Evolutionary conservation across 345 rosid genomes (phyloP).

Genomic region (Populus deltoides): DNA sequence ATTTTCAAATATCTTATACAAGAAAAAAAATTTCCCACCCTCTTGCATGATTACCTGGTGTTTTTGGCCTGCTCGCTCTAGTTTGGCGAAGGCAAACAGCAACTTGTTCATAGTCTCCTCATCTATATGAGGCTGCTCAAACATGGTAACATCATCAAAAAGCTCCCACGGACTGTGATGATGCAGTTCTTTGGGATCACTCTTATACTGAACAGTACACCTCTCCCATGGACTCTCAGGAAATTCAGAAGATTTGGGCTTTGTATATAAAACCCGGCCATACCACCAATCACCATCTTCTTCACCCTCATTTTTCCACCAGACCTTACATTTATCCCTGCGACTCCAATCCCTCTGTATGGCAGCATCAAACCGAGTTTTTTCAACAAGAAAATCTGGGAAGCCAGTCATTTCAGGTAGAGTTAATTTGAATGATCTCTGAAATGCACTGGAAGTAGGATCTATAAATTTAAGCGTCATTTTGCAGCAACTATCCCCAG

Average conservation of each 20-base stretch:
- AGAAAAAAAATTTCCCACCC: not conserved
- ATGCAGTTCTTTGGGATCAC: slow-evolving; percentile 70
- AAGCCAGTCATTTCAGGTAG: slow-evolving; percentile 78
- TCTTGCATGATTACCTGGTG: slow-evolving; percentile 44
- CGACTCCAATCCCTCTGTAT: slow-evolving; percentile 74
- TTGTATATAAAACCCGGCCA: slow-evolving; percentile 69
- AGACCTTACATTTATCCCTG: slow-evolving; percentile 90
- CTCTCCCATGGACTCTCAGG: slow-evolving; percentile 98
- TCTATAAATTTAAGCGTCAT: slow-evolving; percentile 77
- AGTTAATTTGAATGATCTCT: slow-evolving; percentile 60
- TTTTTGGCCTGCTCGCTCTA: slow-evolving; percentile 57
- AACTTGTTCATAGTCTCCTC: slow-evolving; percentile 48
- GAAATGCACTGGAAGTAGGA: slow-evolving; percentile 54
- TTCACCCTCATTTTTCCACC: slow-evolving; percentile 90
- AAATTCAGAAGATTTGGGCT: slow-evolving; percentile 71
- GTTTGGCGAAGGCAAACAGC: slow-evolving; percentile 50
- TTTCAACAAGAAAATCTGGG: slow-evolving; percentile 96
- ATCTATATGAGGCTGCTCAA: slow-evolving; percentile 75
- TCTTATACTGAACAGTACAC: slow-evolving; percentile 67
- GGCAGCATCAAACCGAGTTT: slow-evolving; percentile 82
- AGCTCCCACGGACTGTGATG: slow-evolving; percentile 99
- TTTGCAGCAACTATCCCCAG: slow-evolving; percentile 98
- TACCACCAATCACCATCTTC: slow-evolving; percentile 97
- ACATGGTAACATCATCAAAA: slow-evolving; percentile 63
- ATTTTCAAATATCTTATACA: not conserved